Base-by-base conservation (phyloP, 1,284 basidiomycete species). In the Fomitiporia mediterranea region DNA sequence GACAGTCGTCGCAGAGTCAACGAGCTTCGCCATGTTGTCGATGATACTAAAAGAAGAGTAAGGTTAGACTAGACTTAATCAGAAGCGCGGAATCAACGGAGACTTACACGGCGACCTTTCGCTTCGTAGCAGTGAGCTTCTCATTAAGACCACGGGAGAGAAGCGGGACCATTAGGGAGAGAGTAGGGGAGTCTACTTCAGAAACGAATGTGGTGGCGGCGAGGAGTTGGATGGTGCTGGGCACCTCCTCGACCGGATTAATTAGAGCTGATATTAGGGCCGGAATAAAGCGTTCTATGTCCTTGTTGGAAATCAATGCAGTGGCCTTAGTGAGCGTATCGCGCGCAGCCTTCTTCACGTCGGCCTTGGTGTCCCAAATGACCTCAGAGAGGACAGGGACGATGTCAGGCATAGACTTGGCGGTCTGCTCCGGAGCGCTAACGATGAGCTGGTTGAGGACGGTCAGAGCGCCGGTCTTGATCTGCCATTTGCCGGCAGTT, bases 121-220 rank as follows among this genome's bases (percentile, higher is more conserved):
- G 93, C 82, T 96, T 95, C 65, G 87, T 96, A 61, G 94, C 87
- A 61, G 94, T 98, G 61, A 91, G 82, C 78, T 96, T 95, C 82
- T 98, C 94, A 64, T 75, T 82, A 64, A 98, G 83, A 86, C 97
- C 97, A 82, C 97, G 94, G 62, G 91, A 84, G 61, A 99, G 82
- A 44, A 99, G 88, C 67, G 96, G 97, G 60, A 96, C 96, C 93
- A 99, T 98, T 65, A 99, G 88, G 65, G 97, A 98, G 66, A 99
- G 89, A 64, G 97, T 99, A 61, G 97, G 86, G 61, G 96, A 95
- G 73, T 99, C 97, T 77, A 99, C 97, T 82, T 99, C 97, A 61
- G 95, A 94, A 86, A 99, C 97, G 87, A 99, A 99, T 73, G 97
- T 99, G 75, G 97, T 99, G 60, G 97, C 89, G 73, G 95, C 95